Evolutionary conservation across 805 yeast species (phyloP).

Genomic region (Nakazawaea sp.): DNA sequence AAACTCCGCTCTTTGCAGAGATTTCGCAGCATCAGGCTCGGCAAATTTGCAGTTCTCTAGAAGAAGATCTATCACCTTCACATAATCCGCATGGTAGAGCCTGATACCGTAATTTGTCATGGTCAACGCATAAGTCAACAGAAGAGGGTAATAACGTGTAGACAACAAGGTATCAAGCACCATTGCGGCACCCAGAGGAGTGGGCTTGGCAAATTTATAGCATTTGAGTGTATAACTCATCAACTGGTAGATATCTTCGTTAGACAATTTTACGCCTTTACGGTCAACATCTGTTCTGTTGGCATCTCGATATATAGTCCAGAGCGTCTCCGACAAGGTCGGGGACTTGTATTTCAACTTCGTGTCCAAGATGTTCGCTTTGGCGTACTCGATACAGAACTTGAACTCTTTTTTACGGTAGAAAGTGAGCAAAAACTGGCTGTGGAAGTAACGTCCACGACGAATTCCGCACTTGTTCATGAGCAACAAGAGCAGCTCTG

Average conservation of each 20-base stretch:
- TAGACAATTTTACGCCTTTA: background rate
- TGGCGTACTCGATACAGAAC: conserved; percentile 5
- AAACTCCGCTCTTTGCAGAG: too few species aligned
- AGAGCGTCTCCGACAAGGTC: conserved; percentile 7
- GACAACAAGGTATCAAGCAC: conserved; percentile 7
- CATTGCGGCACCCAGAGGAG: background rate
- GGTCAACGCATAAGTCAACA: conserved; percentile 2
- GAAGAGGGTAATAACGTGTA: conserved; percentile 1
- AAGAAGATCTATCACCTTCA: too few species aligned
- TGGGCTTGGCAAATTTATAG: background rate
- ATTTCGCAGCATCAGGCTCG: too few species aligned
- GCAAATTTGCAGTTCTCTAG: too few species aligned
- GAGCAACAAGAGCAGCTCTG: background rate
- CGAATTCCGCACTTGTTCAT: conserved; percentile 4
- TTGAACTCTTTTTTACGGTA: conserved; percentile 8
- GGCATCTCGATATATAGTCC: conserved; percentile 10
- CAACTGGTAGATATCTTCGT: conserved; percentile 3
- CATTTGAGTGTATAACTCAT: background rate
- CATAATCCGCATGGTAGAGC: conserved; percentile 1
- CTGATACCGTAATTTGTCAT: background rate
- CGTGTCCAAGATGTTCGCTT: background rate
- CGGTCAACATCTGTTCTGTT: background rate
- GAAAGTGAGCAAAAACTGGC: conserved; percentile 8
- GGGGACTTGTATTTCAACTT: background rate
- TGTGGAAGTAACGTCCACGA: conserved; percentile 7